Evolutionary conservation across 257 asterid genomes (phyloP).

Genomic region (Gardenia jasminoides): DNA sequence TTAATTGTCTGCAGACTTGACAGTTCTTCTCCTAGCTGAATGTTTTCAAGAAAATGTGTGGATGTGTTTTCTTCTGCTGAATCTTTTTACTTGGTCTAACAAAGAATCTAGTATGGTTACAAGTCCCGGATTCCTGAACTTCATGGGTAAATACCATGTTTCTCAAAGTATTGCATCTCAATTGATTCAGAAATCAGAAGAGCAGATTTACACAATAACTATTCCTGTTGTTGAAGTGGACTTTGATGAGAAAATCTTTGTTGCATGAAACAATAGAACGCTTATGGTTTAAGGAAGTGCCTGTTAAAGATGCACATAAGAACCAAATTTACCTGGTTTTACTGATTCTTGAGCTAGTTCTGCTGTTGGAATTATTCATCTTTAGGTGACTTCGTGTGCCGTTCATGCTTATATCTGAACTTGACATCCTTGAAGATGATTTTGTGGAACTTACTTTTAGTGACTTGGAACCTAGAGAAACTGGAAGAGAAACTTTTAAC

Average conservation of each 20-base stretch:
- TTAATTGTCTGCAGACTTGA: background rate
- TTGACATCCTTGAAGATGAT: background rate
- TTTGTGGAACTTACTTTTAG: background rate
- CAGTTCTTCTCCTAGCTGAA: no score
- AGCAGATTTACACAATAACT: no score
- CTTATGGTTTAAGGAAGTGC: background rate
- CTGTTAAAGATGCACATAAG: background rate
- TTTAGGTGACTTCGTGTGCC: background rate
- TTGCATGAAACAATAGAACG: background rate
- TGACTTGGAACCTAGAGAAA: constrained; percentile 10
- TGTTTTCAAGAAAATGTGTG: no score
- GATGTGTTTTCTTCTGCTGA: no score
- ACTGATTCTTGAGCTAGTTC: background rate
- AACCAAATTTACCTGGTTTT: background rate
- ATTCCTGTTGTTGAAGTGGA: no score
- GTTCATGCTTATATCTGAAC: background rate
- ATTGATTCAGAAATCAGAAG: background rate
- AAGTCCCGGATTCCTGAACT: background rate
- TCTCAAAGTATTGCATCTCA: background rate
- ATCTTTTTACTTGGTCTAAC: no score
- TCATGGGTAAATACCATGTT: no score
- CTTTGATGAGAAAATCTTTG: background rate
- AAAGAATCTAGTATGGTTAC: no score
- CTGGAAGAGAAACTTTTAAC: constrained; percentile 17
- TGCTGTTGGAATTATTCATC: background rate